Conservation (phyloP, 768 basidiomycete species). For the Xerocomellus intermedius region DNA sequence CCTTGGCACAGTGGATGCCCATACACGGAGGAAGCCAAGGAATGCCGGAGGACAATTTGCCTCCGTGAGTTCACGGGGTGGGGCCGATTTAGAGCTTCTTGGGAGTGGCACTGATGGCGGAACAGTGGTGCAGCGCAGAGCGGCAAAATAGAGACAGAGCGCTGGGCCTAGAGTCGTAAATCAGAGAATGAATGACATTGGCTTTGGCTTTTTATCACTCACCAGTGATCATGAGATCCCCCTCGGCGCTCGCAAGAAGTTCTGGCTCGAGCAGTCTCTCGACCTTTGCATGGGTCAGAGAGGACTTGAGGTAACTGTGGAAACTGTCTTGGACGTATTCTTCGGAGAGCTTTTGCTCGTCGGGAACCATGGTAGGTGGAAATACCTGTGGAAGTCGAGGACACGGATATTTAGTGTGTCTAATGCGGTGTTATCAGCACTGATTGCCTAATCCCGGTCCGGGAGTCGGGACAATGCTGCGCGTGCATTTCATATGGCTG, state of each 20-base stretch:
- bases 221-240: constrained; percentile 87
- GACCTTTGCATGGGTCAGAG: constrained; percentile 72
- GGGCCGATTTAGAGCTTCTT: constrained; percentile 42
- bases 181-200: not conserved
- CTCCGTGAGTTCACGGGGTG: constrained; percentile 58
- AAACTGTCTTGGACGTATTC: constrained; percentile 72
- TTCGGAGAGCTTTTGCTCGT: constrained; percentile 51
- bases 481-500: not conserved
- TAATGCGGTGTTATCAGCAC: not conserved
- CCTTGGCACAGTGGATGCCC: constrained; percentile 61
- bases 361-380: constrained; percentile 13
- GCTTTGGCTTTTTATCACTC: constrained; percentile 15
- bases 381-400: not conserved
- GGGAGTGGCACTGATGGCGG: constrained; percentile 85
- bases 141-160: constrained; percentile 81
- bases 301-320: constrained; percentile 79
- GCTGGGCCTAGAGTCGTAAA: constrained; percentile 56
- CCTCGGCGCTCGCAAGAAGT: constrained; percentile 72
- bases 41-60: constrained; percentile 72
- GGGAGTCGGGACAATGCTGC: not conserved
- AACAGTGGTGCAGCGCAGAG: constrained; percentile 67
- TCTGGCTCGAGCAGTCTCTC: constrained; percentile 74
- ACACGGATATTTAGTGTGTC: not conserved
- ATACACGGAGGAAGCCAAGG: constrained; percentile 66
- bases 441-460: not conserved